phyloP scores from a whole-genome alignment of 306 rosid genomes.

The Pachyrhizus erosus region DNA sequence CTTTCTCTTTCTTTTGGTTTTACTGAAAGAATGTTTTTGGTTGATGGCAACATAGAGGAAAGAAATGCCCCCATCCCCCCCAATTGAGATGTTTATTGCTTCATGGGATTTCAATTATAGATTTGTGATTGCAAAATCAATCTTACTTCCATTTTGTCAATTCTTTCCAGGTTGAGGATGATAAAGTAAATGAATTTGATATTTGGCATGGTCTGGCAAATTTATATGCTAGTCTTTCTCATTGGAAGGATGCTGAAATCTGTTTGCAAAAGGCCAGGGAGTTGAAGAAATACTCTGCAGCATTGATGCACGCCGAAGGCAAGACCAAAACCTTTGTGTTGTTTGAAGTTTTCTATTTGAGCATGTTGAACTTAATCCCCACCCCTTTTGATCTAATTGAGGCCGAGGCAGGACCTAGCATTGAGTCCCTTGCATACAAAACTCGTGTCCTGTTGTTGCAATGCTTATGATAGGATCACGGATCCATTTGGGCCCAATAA shows the following conservation, averaged over 20 bases:
- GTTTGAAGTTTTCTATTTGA: constrained; percentile 35
- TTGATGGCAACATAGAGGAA: background rate
- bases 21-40: constrained; percentile 11
- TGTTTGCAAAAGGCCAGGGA: constrained; percentile 88
- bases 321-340: constrained; percentile 49
- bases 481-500: background rate
- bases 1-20: constrained; percentile 34
- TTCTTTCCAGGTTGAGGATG: constrained; percentile 65
- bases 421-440: background rate
- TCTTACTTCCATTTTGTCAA: constrained; percentile 28
- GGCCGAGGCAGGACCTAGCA: background rate
- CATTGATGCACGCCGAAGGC: constrained; percentile 68
- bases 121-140: constrained; percentile 25
- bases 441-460: background rate
- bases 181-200: constrained; percentile 77
- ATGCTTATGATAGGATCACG: background rate
- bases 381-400: background rate
- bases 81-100: background rate
- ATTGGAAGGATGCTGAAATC: constrained; percentile 92
- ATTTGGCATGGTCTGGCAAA: constrained; percentile 95
- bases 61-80: background rate
- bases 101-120: background rate
- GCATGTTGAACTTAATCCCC: constrained; percentile 4
- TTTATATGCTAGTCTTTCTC: constrained; percentile 88
- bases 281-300: constrained; percentile 66